phyloP scores from a whole-genome alignment of 257 asterid genomes.

The Solanum tacnaense region DNA sequence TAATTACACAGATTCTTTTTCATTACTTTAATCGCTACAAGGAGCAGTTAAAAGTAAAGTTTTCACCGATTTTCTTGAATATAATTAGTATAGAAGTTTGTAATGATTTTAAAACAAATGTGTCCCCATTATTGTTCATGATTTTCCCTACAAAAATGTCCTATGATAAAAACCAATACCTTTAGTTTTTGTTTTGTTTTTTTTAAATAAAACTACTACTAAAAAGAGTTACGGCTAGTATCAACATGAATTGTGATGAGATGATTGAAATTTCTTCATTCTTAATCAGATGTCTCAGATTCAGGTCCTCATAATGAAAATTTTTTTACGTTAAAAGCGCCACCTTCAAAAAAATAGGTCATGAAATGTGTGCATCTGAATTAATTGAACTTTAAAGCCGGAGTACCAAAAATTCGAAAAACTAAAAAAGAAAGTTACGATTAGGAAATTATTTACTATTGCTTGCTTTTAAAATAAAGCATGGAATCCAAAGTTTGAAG shows the following conservation, averaged over 20 bases:
- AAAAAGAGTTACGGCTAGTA: not conserved
- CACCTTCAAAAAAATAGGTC: not conserved
- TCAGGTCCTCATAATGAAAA: not conserved
- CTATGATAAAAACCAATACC: not conserved
- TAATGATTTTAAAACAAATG: constrained; percentile 29
- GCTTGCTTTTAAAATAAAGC: not conserved
- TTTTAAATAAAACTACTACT: not conserved
- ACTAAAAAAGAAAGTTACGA: not conserved
- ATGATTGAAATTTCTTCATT: not conserved
- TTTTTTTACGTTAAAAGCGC: not conserved
- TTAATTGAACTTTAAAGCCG: not conserved
- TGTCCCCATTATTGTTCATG: constrained; percentile 26
- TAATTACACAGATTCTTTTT: not conserved
- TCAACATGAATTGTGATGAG: not conserved
- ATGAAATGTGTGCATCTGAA: not conserved
- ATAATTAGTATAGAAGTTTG: not conserved
- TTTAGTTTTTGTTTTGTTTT: not conserved
- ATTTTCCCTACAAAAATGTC: constrained; percentile 24
- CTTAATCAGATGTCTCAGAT: accelerated
- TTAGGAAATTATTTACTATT: not conserved
- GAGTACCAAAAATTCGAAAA: not conserved
- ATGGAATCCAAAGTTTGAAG: not conserved
- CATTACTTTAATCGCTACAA: not conserved
- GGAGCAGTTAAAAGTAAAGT: not conserved
- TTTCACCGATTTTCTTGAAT: not conserved